These are phyloP conservation scores for Trichophyton verrucosum DNA, from an alignment of 2,329 filamentous ascomycete species.

Conservation along the genomic window DNA sequence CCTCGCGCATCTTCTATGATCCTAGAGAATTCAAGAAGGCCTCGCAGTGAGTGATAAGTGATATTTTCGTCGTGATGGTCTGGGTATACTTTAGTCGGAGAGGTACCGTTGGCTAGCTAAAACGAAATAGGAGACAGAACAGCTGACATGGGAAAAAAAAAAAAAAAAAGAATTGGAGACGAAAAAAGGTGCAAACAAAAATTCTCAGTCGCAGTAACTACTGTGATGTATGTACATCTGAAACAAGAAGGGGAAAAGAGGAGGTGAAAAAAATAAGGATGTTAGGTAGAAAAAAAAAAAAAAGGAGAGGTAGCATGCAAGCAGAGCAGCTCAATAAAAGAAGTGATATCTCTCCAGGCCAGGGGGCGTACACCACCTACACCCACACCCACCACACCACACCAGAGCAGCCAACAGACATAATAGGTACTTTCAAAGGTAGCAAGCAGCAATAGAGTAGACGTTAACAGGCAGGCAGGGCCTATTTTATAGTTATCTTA, in stretches of 20 bases:
- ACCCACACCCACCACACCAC: no score
- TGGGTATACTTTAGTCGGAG: background rate
- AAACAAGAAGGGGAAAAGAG: background rate
- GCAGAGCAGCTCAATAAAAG: background rate
- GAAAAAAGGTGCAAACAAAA: background rate
- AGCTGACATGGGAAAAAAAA: background rate
- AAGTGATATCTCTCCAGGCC: background rate
- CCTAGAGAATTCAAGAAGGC: background rate
- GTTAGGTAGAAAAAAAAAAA: background rate
- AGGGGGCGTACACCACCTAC: background rate
- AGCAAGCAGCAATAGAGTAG: background rate
- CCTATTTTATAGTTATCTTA: background rate
- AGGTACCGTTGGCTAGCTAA: background rate
- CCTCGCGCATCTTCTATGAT: constrained; percentile 1
- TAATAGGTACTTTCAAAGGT: background rate
- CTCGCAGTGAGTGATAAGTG: background rate
- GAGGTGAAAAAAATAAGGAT: background rate
- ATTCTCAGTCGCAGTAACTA: background rate
- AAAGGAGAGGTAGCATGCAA: background rate
- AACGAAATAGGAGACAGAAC: background rate
- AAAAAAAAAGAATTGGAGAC: background rate
- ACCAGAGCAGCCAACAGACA: background rate
- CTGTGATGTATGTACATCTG: background rate
- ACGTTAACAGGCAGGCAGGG: background rate
- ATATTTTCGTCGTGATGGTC: background rate